These are phyloP conservation scores for Melocanna baccifera DNA, from an alignment of 176 grass and related monocot genomes.

Conservation along the genomic window DNA sequence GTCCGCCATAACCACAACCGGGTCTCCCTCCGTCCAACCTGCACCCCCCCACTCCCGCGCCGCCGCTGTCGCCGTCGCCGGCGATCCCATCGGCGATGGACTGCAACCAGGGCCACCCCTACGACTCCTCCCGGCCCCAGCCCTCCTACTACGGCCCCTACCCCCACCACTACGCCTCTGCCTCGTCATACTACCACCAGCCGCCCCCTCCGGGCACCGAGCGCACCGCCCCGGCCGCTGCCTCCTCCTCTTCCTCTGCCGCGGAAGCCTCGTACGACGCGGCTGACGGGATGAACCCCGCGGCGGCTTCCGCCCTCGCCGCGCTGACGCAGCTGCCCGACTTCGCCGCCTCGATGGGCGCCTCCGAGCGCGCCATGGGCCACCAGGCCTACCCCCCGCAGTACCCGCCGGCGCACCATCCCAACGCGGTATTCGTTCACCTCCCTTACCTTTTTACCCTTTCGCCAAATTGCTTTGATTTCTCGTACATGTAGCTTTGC, in stretches of 20 bases:
- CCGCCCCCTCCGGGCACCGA: conserved; percentile 44
- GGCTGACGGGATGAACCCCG: not conserved
- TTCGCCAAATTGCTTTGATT: not conserved
- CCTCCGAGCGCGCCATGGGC: not conserved
- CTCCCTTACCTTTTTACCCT: not conserved
- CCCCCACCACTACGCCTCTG: conserved; percentile 20
- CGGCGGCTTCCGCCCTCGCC: not conserved
- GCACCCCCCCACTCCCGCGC: not conserved
- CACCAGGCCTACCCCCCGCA: not conserved
- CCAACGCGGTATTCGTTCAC: not conserved
- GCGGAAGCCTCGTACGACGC: not conserved
- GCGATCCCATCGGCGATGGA: not conserved
- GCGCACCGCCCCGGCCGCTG: not conserved
- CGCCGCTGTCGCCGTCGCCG: not conserved
- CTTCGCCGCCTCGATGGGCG: conserved; percentile 20
- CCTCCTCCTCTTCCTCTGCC: not conserved
- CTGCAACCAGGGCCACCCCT: not conserved
- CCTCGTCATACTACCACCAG: conserved; percentile 6
- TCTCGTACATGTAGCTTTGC: not conserved
- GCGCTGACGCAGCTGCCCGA: conserved; percentile 3
- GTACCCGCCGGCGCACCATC: conserved; percentile 1
- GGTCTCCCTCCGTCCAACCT: not conserved
- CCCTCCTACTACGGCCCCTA: conserved; percentile 14
- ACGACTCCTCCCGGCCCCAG: not conserved
- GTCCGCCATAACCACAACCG: not conserved